Evolutionary conservation across 495 filamentous ascomycete genomes (phyloP).

Genomic region (Daldinia caldariorum): DNA sequence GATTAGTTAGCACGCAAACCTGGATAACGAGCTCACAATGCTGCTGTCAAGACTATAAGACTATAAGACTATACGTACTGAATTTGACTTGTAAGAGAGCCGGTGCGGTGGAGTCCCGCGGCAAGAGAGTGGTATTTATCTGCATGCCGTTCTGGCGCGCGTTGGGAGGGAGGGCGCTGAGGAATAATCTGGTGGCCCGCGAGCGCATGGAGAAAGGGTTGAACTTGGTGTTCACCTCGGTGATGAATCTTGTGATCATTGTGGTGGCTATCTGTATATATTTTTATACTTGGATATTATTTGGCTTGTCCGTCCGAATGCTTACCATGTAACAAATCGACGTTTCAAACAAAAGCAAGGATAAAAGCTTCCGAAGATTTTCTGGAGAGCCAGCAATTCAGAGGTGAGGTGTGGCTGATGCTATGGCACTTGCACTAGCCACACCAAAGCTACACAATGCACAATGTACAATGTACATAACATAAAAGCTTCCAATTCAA

Average conservation of each 20-base stretch:
- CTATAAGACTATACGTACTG: constrained; percentile 67
- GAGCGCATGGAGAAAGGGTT: constrained; percentile 85
- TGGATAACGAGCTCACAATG: background rate
- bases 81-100: constrained; percentile 80
- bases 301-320: background rate
- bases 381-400: constrained; percentile 26
- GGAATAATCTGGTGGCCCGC: constrained; percentile 85
- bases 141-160: constrained; percentile 74
- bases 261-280: constrained; percentile 42
- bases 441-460: background rate
- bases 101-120: constrained; percentile 68
- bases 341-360: background rate
- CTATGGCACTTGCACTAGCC: background rate
- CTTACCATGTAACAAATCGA: background rate
- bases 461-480: too few relatives aligned
- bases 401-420: constrained; percentile 13
- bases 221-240: constrained; percentile 83
- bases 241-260: constrained; percentile 92
- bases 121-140: constrained; percentile 81
- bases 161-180: constrained; percentile 84
- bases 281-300: background rate
- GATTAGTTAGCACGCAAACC: constrained; percentile 21
- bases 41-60: constrained; percentile 31
- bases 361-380: constrained; percentile 25
- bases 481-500: constrained; percentile 7